Conservation (phyloP, 2,329 filamentous ascomycete species). For the Xylaria sp. region DNA sequence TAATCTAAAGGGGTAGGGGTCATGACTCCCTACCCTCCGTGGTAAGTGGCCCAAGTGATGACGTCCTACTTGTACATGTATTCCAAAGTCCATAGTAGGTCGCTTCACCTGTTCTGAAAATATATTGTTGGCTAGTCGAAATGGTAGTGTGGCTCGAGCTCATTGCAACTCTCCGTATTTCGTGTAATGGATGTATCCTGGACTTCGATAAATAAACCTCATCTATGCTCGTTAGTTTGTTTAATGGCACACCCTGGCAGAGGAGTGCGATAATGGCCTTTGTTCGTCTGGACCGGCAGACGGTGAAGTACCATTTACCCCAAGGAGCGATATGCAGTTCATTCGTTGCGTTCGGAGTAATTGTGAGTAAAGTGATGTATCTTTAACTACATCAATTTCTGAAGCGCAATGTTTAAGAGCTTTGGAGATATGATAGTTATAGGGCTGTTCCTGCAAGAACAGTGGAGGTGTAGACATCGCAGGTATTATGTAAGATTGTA, state of each 20-base stretch:
- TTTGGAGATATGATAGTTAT: not conserved
- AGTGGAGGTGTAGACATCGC: not conserved
- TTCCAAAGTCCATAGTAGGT: no score
- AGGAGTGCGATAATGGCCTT: not conserved
- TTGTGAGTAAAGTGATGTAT: not conserved
- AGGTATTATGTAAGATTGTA: not conserved
- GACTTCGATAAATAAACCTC: not conserved
- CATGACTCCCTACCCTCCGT: constrained; percentile 6
- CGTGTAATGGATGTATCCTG: not conserved
- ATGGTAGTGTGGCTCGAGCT: no score
- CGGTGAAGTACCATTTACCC: not conserved
- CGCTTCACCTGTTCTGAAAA: no score
- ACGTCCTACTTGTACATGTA: no score
- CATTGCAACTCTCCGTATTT: no score
- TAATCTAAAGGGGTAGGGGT: constrained; percentile 2
- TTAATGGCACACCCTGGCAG: not conserved
- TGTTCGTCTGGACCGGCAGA: not conserved
- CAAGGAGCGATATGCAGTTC: not conserved
- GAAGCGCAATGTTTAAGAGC: not conserved
- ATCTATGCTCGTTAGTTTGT: not conserved
- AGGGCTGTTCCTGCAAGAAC: not conserved
- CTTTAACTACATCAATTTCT: not conserved
- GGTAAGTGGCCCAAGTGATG: no score
- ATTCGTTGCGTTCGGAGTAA: not conserved
- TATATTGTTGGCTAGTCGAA: no score